These are phyloP conservation scores for Selenicereus undatus DNA, from an alignment of 148 eudicot species.

Conservation along the genomic window DNA sequence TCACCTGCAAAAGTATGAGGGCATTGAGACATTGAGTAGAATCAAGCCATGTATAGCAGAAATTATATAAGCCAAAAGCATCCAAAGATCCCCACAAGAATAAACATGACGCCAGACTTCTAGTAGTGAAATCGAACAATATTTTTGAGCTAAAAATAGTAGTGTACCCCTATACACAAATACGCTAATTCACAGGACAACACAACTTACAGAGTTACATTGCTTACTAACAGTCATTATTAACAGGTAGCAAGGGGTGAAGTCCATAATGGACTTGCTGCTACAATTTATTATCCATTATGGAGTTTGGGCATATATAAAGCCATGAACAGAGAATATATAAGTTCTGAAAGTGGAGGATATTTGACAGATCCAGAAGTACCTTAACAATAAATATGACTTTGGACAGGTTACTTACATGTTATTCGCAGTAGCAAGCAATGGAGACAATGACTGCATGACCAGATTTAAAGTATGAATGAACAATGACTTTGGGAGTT, in stretches of 20 bases:
- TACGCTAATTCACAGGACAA: conserved; percentile 1
- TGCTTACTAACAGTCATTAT: conserved; percentile 8
- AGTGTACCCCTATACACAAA: conserved; percentile 8
- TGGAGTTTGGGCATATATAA: conserved; percentile 17
- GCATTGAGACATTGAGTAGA: background rate
- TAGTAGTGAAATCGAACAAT: background rate
- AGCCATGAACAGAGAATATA: conserved; percentile 21
- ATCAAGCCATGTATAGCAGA: too few species aligned
- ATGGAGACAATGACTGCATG: background rate
- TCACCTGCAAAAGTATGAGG: background rate
- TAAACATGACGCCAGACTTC: background rate
- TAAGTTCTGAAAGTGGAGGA: conserved; percentile 12
- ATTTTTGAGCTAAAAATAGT: conserved; percentile 6
- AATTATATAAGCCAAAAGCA: too few species aligned
- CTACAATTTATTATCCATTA: conserved; percentile 23
- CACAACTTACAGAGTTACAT: conserved; percentile 9
- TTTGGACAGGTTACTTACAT: conserved; percentile 27
- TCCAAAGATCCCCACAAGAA: background rate
- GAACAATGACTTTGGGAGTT: conserved; percentile 18
- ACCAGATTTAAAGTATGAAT: conserved; percentile 8
- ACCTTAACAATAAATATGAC: conserved; percentile 27
- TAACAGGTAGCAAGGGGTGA: background rate
- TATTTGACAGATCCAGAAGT: conserved; percentile 3
- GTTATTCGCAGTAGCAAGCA: conserved; percentile 22
- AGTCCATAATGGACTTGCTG: conserved; percentile 18